phyloP scores from a whole-genome alignment of 176 grass and related monocot genomes.

The Oropetium thomaeum region DNA sequence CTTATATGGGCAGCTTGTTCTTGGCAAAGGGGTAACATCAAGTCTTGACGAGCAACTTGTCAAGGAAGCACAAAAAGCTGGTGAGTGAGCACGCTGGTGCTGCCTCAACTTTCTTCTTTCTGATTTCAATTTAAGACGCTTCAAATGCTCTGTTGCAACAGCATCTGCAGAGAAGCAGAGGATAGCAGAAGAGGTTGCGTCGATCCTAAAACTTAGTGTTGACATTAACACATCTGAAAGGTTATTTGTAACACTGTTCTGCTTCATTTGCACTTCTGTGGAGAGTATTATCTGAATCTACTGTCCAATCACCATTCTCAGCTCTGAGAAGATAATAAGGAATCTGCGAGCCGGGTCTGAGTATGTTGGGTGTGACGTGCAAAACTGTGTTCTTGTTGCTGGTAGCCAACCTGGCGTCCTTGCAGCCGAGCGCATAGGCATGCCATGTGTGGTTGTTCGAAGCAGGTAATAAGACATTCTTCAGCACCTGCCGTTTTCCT shows the following conservation, averaged over 20 bases:
- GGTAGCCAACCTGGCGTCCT: slow-evolving; percentile 64
- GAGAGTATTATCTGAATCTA: slow-evolving; percentile 20
- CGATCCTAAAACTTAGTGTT: slow-evolving; percentile 74
- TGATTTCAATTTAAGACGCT: background rate
- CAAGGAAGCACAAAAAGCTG: slow-evolving; percentile 80
- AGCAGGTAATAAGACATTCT: slow-evolving; percentile 46
- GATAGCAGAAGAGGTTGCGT: slow-evolving; percentile 80
- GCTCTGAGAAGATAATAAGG: slow-evolving; percentile 63
- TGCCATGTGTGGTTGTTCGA: slow-evolving; percentile 73
- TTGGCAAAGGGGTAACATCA: slow-evolving; percentile 72
- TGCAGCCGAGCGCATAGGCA: slow-evolving; percentile 62
- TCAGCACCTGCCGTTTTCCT: background rate
- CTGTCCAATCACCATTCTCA: slow-evolving; percentile 23
- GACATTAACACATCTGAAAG: slow-evolving; percentile 57
- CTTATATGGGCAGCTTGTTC: slow-evolving; percentile 87
- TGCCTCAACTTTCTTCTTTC: background rate
- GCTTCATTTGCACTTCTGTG: background rate
- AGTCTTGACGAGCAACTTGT: slow-evolving; percentile 84
- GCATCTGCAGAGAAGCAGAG: slow-evolving; percentile 78
- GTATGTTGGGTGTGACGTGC: slow-evolving; percentile 42
- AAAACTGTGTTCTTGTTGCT: slow-evolving; percentile 62
- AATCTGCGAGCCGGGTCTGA: slow-evolving; percentile 62
- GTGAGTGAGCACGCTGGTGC: slow-evolving; percentile 43
- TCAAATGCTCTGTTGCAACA: slow-evolving; percentile 22
- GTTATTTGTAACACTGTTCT: slow-evolving; percentile 24